Percentiles rank a stretch among this genome's conserved stretches.
These are phyloP conservation scores for Acephala macrosclerotiorum DNA, from an alignment of 2,329 filamentous ascomycete genomes.

Conservation along the genomic window DNA sequence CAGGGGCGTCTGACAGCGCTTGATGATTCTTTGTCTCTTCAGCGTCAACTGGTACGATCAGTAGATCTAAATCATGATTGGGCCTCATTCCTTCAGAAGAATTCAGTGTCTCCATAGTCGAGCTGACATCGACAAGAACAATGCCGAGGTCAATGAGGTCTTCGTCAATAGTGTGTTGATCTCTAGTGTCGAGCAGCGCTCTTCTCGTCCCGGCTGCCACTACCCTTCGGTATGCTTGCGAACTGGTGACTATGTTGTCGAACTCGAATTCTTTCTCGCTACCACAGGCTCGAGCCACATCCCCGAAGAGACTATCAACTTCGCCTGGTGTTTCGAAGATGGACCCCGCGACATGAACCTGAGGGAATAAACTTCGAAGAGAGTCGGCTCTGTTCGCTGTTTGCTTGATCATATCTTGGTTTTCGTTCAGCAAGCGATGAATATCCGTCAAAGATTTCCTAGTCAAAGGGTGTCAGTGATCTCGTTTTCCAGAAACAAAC, in stretches of 20 bases:
- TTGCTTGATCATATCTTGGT: neutral
- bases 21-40: too few relatives aligned
- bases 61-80: neutral
- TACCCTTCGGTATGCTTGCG: neutral
- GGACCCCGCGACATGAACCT: neutral
- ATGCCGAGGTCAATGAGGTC: neutral
- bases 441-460: neutral
- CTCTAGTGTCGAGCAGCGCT: neutral
- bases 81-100: neutral
- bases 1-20: too few relatives aligned
- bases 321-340: neutral
- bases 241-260: neutral
- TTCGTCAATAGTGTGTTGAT: neutral
- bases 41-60: neutral
- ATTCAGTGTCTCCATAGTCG: neutral
- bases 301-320: neutral
- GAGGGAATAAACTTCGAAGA: neutral
- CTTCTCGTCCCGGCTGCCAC: neutral
- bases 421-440: neutral
- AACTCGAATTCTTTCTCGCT: constrained; percentile 1
- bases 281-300: neutral
- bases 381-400: neutral
- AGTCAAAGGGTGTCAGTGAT: neutral
- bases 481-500: neutral
- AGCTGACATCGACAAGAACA: neutral